Base-by-base conservation (phyloP, 192 early-diverging fungal species). In the Martensiomyces pterosporus region DNA sequence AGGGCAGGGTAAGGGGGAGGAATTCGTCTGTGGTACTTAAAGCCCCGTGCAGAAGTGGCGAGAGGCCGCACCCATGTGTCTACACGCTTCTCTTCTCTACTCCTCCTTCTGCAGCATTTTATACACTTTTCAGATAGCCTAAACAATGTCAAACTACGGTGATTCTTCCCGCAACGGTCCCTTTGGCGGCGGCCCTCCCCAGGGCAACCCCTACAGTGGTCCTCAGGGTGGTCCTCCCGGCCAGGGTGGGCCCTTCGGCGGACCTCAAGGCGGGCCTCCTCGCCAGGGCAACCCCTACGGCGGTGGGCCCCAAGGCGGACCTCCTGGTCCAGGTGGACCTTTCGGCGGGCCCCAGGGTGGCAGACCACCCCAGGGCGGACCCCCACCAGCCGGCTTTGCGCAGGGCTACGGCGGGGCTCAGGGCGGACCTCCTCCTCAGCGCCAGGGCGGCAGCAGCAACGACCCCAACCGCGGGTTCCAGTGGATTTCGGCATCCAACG, bases 401-500 rank as follows among this genome's bases (percentile, higher is more conserved):
- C 43, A 45, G 25, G 25, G 43, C 14, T n/a, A 25, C 22, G 43
- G 43, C 8, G 43, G 43, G 14, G 25, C 45, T 9, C 47, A 35
- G 13, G 46, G 46, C 37, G 26, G 33, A 32, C 47, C 12, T 10
- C 22, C 18, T 25, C 33, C 33, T 16, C 47, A 23, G 7, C 24
- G 27, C 7, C 29, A 29, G 8, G 26, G 27, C 15, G 6, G 12
- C 6, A 5, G 12, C 6, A 5, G 12, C 6, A 12, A 12, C 29
- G 29, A 32, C 29, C 29, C 42, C 12, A 25, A 24, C 17, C 18
- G 35, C 10, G 69, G 51, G 12, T 53, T 67, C 22, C 58, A 74
- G 33, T 74, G 70, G 70, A 59, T 74, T 15, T 55, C 29, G n/a
- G 64, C 59, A 1, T 63, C 60, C 1, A 44, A 60, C 43, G 60